Evolutionary conservation across 2,329 filamentous ascomycete genomes (phyloP).

Genomic region (Aspergillus quadricinctus): DNA sequence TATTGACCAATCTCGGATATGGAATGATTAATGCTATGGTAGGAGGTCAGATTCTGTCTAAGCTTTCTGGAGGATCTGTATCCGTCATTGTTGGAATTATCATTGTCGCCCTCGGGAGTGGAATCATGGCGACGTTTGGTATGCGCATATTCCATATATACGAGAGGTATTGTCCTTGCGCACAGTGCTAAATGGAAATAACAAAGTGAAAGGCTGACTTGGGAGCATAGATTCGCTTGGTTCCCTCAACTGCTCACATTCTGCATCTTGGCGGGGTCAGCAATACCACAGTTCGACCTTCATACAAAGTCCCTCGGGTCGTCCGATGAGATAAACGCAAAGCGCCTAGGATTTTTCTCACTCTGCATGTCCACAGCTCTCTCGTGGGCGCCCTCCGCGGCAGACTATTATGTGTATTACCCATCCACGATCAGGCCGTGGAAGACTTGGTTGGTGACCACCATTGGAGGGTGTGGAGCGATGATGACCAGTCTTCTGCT

Average conservation of each 20-base stretch:
- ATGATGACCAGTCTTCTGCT: constrained; percentile 35
- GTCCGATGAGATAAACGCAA: constrained; percentile 27
- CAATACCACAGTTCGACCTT: constrained; percentile 33
- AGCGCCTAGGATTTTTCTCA: constrained; percentile 35
- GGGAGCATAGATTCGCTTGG: constrained; percentile 31
- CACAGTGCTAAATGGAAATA: neutral
- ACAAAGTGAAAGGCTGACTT: neutral
- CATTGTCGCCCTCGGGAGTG: constrained; percentile 33
- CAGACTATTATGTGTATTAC: constrained; percentile 45
- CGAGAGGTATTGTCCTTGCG: constrained; percentile 31
- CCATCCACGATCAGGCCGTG: constrained; percentile 33
- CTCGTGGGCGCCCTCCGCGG: constrained; percentile 32
- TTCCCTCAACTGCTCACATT: constrained; percentile 40
- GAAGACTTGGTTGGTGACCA: constrained; percentile 37
- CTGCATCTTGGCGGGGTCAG: constrained; percentile 38
- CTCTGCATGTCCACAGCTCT: constrained; percentile 33
- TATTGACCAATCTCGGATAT: constrained; percentile 42
- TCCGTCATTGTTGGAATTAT: constrained; percentile 38
- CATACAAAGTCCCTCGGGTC: constrained; percentile 24
- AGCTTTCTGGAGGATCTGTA: constrained; percentile 34
- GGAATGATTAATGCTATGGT: constrained; percentile 41
- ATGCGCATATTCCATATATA: constrained; percentile 42
- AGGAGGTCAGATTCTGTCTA: constrained; percentile 43
- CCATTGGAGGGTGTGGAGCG: constrained; percentile 30
- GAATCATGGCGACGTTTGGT: constrained; percentile 36